Percentiles rank a stretch among this genome's conserved stretches.
Evolutionary conservation across 768 basidiomycete species (phyloP).

Genomic region (Roridomyces roridus): DNA sequence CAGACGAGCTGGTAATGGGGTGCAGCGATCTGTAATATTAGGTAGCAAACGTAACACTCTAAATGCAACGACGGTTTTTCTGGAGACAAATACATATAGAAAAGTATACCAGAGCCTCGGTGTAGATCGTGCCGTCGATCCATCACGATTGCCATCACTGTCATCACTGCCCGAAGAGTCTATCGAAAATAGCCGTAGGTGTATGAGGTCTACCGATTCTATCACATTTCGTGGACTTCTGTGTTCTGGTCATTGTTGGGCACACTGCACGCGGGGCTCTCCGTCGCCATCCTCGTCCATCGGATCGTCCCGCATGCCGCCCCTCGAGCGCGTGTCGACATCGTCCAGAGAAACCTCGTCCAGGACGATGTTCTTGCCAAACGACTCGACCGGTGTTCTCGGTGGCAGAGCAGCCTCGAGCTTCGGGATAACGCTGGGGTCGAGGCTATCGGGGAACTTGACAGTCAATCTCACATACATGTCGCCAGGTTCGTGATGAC

Average conservation of each 20-base stretch:
- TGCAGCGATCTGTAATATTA: slow-evolving; percentile 36
- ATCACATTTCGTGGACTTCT: no score
- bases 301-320: slow-evolving; percentile 66
- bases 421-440: slow-evolving; percentile 65
- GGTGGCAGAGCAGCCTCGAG: slow-evolving; percentile 89
- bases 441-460: slow-evolving; percentile 86
- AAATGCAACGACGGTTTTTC: no score
- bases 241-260: slow-evolving; percentile 87
- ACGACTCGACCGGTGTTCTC: slow-evolving; percentile 69
- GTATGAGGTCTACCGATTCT: no score
- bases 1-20: slow-evolving; percentile 56
- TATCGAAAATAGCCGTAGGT: no score
- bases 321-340: slow-evolving; percentile 69
- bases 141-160: no score
- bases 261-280: slow-evolving; percentile 96
- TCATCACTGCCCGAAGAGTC: no score
- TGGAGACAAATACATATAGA: slow-evolving; percentile 28
- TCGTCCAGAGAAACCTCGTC: slow-evolving; percentile 90
- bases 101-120: no score
- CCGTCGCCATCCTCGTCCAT: slow-evolving; percentile 93
- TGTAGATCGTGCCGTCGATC: no score
- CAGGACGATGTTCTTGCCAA: slow-evolving; percentile 67
- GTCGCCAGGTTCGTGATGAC: slow-evolving; percentile 97
- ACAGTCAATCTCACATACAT: slow-evolving; percentile 88
- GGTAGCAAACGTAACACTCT: no score